Base-by-base conservation (phyloP, 805 yeast genomes). In the Komagataella ulmi region DNA sequence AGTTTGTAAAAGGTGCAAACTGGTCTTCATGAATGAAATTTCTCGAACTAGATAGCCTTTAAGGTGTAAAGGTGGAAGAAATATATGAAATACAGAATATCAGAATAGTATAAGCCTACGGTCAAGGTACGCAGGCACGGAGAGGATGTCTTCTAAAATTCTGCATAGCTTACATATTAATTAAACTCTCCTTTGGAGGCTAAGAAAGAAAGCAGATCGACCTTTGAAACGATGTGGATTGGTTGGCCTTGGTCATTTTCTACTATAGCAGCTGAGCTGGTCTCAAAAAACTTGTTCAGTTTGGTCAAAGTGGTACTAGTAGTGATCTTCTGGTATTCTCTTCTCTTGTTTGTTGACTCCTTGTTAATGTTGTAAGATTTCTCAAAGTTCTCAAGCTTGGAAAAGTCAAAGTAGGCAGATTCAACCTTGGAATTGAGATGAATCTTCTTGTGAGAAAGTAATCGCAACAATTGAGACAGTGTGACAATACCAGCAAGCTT, bases 171-270 rank as follows among this genome's bases (percentile, higher is more conserved):
- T 30, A 30, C 40, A 30, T 30, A 30, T 30, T 30, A 30, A 30
- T 30, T 30, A 14, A 30, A 30, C n/a, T 30, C 40, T 10, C 58
- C 58, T 50, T 54, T 56, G 19, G 56, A 48, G 10, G 77, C 68
- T 60, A 74, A 65, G 63, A 61, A 74, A 3, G 84, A 77, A 59
- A 87, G 73, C 65, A 87, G 74, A 66, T 87, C 96, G 62, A 87
- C 91, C 73, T 87, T 87, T 54, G 96, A 87, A 53, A 86, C 96
- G 54, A 87, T 83, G 65, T 87, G 91, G 48, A 85, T 74, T 49
- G 95, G 93, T 61, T 76, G 82, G 61, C 75, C 72, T 45, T 81
- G 81, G 4, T 67, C 69, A 60, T 84, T 90, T 48, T 95, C 86
- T 53, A 87, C 85, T 59, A 87, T 78, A 44, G 93, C 95, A 57